Conservation (phyloP, 2,329 filamentous ascomycete genomes). For the Alternaria sp. region DNA sequence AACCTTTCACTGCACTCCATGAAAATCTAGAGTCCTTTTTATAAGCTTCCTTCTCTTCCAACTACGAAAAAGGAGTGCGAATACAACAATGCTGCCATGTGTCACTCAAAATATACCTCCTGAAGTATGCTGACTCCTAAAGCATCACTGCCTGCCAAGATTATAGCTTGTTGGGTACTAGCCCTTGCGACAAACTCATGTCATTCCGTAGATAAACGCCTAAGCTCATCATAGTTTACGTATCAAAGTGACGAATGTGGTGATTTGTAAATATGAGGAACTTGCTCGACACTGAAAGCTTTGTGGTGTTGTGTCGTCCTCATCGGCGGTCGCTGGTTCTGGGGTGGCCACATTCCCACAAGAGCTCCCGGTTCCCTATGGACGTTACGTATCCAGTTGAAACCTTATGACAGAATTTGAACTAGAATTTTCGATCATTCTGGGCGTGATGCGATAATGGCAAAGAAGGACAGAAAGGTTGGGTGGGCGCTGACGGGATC, state of each 20-base stretch:
- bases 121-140: neutral
- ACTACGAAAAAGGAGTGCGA: neutral
- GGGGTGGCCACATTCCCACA: neutral
- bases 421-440: neutral
- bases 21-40: neutral
- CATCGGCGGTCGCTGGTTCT: neutral
- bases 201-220: neutral
- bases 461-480: neutral
- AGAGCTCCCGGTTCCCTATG: neutral
- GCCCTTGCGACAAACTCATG: neutral
- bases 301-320: neutral
- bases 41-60: neutral
- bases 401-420: accelerated
- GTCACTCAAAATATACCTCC: neutral
- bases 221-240: neutral
- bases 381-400: neutral
- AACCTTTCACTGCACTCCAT: neutral
- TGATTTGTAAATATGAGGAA: neutral
- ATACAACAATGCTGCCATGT: neutral
- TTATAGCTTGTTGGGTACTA: neutral
- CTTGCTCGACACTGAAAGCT: neutral
- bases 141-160: neutral
- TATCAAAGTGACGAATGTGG: neutral
- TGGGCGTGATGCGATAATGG: neutral
- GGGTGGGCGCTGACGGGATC: neutral